These are phyloP conservation scores for barley (Hordeum vulgare) DNA, from an alignment of 176 grass and related monocot species.

Conservation along the genomic window DNA sequence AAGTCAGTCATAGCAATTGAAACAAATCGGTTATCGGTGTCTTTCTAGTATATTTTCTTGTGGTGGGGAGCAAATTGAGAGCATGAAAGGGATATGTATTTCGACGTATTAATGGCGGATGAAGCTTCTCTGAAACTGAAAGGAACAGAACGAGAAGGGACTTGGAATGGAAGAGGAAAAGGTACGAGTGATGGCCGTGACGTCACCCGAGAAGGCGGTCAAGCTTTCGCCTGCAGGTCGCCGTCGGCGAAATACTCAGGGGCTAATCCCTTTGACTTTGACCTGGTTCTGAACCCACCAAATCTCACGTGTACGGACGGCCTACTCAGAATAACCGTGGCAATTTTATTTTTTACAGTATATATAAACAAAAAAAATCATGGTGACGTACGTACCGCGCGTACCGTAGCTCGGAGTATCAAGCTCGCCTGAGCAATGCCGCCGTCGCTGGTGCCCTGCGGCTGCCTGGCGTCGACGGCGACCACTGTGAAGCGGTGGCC, in stretches of 20 bases:
- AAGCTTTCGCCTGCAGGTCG: background rate
- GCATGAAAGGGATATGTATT: background rate
- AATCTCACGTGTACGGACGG: background rate
- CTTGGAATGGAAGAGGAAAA: background rate
- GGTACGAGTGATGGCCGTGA: background rate
- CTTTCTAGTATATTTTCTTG: background rate
- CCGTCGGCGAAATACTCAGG: background rate
- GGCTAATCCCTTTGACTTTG: constrained; percentile 13
- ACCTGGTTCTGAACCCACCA: background rate
- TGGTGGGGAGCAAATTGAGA: background rate
- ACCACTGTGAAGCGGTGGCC: constrained; percentile 12
- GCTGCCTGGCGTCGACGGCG: constrained; percentile 8
- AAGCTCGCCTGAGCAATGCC: constrained; percentile 23
- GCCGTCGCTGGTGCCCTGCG: background rate
- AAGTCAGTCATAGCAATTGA: background rate
- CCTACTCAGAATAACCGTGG: background rate
- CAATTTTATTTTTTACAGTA: background rate
- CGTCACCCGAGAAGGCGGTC: background rate
- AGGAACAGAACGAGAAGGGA: background rate
- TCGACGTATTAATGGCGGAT: background rate
- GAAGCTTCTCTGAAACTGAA: background rate
- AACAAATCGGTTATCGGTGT: background rate
- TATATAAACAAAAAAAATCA: background rate
- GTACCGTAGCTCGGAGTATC: constrained; percentile 32
- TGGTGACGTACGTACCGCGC: background rate